Conservation (phyloP, 148 eudicot genomes). For the Hydrangea macrophylla region DNA sequence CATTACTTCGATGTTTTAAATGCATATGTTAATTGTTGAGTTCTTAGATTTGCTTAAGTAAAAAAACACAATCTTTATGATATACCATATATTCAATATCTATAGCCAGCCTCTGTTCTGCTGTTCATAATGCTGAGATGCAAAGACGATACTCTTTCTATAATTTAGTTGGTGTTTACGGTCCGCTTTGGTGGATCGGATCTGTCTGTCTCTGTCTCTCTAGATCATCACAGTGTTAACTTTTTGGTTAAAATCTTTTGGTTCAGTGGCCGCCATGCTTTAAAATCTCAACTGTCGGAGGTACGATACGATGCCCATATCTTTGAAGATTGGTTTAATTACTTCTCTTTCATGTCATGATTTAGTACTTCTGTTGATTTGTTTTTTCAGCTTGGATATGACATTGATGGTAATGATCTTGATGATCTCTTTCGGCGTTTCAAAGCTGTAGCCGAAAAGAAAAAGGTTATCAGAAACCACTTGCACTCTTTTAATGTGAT, state of each 20-base stretch:
- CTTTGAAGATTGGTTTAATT: not conserved
- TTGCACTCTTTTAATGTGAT: not conserved
- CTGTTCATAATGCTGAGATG: no score
- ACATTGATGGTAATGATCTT: slow-evolving; percentile 81
- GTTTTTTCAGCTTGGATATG: slow-evolving; percentile 72
- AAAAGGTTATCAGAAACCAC: slow-evolving; percentile 47
- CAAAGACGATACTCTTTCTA: no score
- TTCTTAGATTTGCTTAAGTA: no score
- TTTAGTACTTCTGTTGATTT: not conserved
- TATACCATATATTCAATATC: no score
- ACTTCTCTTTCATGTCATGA: not conserved
- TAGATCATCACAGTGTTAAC: not conserved
- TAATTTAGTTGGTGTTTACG: no score
- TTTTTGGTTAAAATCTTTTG: slow-evolving; percentile 3
- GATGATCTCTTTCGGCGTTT: slow-evolving; percentile 85
- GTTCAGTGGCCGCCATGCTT: slow-evolving; percentile 94
- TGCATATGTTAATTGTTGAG: no score
- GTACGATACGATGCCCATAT: slow-evolving; percentile 30
- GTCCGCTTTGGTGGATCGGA: not conserved
- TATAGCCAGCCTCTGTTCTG: no score
- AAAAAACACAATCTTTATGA: no score
- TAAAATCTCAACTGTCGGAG: slow-evolving; percentile 78
- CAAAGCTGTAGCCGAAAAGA: slow-evolving; percentile 86
- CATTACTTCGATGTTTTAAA: no score
- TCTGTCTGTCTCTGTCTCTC: not conserved